Conservation (phyloP, 176 grass and related monocot species). For the Typha latifolia region DNA sequence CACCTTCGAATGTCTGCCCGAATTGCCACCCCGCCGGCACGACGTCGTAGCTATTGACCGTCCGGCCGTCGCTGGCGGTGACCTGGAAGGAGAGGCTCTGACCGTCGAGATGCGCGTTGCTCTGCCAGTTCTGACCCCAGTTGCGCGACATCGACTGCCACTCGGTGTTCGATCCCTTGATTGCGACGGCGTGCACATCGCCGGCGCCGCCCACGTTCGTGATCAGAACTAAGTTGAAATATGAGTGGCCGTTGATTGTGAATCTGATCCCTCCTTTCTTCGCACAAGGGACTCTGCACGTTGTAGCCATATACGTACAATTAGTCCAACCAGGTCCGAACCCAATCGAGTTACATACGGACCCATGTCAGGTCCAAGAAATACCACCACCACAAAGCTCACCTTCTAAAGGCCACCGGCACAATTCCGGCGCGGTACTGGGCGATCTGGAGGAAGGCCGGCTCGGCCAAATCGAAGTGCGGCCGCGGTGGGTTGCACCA, state of each 20-base stretch:
- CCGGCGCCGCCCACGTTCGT: constrained; percentile 86
- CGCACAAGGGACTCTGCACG: constrained; percentile 57
- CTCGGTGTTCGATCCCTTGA: constrained; percentile 59
- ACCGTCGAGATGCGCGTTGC: constrained; percentile 66
- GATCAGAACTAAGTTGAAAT: constrained; percentile 83
- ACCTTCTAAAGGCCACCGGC: constrained; percentile 74
- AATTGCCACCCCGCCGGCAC: constrained; percentile 67
- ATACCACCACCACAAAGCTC: neutral
- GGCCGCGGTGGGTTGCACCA: constrained; percentile 92
- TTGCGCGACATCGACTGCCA: constrained; percentile 85
- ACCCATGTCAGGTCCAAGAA: too few species aligned
- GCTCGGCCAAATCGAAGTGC: constrained; percentile 87
- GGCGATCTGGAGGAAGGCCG: constrained; percentile 84
- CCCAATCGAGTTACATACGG: too few species aligned
- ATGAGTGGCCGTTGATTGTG: constrained; percentile 90
- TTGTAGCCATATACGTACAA: too few species aligned
- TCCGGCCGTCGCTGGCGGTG: constrained; percentile 60
- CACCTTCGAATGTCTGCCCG: constrained; percentile 65
- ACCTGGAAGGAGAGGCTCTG: constrained; percentile 77
- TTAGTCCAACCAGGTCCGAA: too few species aligned
- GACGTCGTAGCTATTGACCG: constrained; percentile 42
- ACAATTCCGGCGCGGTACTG: constrained; percentile 86
- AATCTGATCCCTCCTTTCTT: constrained; percentile 90
- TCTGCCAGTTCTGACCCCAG: constrained; percentile 98
- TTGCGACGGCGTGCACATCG: constrained; percentile 54